Percentiles rank a stretch among this genome's conserved stretches.
phyloP scores from a whole-genome alignment of 2,329 filamentous ascomycete species.

The Neonectria sp. region DNA sequence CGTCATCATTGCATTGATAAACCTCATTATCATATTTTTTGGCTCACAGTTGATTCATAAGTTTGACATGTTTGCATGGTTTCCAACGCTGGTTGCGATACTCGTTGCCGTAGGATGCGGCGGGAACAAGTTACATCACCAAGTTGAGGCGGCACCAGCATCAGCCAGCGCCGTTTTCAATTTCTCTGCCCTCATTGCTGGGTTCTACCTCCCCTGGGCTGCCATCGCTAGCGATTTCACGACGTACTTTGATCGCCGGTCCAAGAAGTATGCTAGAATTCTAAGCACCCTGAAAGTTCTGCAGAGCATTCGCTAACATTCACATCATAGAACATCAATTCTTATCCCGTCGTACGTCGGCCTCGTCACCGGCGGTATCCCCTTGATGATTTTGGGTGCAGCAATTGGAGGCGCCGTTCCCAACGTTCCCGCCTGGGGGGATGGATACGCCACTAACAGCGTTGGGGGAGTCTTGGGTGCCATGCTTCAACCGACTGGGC shows the following conservation, averaged over 20 bases:
- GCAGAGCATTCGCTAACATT: not conserved
- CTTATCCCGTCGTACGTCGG: not conserved
- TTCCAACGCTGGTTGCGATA: not conserved
- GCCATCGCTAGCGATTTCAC: not conserved
- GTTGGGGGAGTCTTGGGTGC: constrained; percentile 44
- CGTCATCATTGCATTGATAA: not conserved
- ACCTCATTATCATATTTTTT: not conserved
- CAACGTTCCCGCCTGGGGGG: constrained; percentile 39
- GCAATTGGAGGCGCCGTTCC: constrained; percentile 49
- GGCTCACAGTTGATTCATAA: not conserved
- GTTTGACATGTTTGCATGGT: not conserved
- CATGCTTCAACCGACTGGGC: constrained; percentile 40
- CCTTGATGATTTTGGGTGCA: constrained; percentile 54
- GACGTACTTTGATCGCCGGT: not conserved
- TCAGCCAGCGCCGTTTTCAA: not conserved
- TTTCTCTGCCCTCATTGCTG: not conserved
- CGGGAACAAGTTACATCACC: not conserved
- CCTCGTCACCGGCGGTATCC: constrained; percentile 26
- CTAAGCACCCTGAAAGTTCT: not conserved
- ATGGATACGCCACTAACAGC: constrained; percentile 34
- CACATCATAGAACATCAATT: not conserved
- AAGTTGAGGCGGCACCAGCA: not conserved
- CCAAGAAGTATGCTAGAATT: not conserved
- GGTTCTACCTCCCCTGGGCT: not conserved
- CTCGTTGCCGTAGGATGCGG: not conserved